A percentile compares a stretch with the other conserved stretches of the same genome.
phyloP scores from a whole-genome alignment of 177 flowering plant genomes.

The Vitis hybrid region DNA sequence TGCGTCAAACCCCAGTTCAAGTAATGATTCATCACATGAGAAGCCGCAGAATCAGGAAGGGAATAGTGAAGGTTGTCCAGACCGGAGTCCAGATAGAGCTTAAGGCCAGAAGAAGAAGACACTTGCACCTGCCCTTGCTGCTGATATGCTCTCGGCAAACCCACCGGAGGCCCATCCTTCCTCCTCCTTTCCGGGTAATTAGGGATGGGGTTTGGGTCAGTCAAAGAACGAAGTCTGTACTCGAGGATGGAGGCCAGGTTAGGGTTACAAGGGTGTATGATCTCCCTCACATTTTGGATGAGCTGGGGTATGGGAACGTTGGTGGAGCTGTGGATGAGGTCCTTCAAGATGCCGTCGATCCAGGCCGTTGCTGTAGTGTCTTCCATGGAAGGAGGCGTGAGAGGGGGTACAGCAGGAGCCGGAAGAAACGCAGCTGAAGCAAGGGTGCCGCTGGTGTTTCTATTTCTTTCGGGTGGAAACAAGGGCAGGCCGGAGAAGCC shows the following conservation, averaged over 20 bases:
- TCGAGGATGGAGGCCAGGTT: slow-evolving; percentile 76
- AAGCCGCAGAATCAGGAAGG: slow-evolving; percentile 3
- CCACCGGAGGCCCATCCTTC: slow-evolving; percentile 16
- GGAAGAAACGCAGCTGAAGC: not conserved
- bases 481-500: slow-evolving; percentile 87
- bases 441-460: slow-evolving; percentile 1
- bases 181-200: slow-evolving; percentile 21
- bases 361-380: slow-evolving; percentile 58
- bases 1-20: slow-evolving; percentile 25
- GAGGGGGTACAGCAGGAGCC: not conserved
- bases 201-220: slow-evolving; percentile 18
- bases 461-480: slow-evolving; percentile 59
- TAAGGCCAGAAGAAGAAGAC: slow-evolving; percentile 19
- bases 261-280: slow-evolving; percentile 90
- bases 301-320: slow-evolving; percentile 81
- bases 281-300: slow-evolving; percentile 85
- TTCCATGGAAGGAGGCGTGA: slow-evolving; percentile 29
- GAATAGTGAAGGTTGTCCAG: slow-evolving; percentile 13
- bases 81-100: slow-evolving; percentile 26
- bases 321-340: slow-evolving; percentile 63
- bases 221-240: slow-evolving; percentile 69
- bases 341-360: slow-evolving; percentile 88
- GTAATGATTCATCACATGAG: slow-evolving; percentile 16
- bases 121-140: slow-evolving; percentile 19
- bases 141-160: slow-evolving; percentile 11